Conservation (phyloP, 2,329 filamentous ascomycete species). For the Nemania diffusa region DNA sequence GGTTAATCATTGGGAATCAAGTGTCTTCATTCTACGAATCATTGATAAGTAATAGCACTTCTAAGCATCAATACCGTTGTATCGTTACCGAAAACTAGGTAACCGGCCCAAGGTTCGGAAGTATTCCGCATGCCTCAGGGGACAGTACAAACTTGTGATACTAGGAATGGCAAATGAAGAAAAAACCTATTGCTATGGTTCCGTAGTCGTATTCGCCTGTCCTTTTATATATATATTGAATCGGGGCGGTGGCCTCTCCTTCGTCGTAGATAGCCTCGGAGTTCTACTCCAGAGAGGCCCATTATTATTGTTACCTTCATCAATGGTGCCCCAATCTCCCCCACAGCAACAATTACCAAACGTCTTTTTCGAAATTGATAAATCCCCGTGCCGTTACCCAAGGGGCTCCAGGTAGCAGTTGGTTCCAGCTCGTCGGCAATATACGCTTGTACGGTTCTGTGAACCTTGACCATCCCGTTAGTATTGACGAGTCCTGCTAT, state of each 20-base stretch:
- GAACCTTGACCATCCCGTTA: neutral
- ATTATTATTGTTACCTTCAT: neutral
- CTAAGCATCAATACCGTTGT: too few species aligned
- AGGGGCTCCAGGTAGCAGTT: neutral
- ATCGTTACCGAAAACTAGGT: too few species aligned
- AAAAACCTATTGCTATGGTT: neutral
- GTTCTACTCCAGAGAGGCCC: too few species aligned
- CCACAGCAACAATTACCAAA: neutral
- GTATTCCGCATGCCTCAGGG: too few species aligned
- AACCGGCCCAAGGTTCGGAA: too few species aligned
- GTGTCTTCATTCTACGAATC: too few species aligned
- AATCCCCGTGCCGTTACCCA: too few species aligned
- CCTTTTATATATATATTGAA: neutral
- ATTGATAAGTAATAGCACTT: neutral
- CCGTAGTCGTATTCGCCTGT: neutral
- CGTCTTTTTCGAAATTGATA: too few species aligned
- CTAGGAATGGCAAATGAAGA: too few species aligned
- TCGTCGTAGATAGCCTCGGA: neutral
- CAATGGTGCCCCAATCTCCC: neutral
- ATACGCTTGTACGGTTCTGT: neutral
- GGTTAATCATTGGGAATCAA: neutral
- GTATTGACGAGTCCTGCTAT: too few species aligned
- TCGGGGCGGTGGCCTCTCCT: neutral
- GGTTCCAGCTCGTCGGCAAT: neutral
- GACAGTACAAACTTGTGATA: too few species aligned